A percentile compares a stretch with the other conserved stretches of the same genome.
These are phyloP conservation scores for Biancaea sappan DNA, from an alignment of 306 rosid species.

Conservation along the genomic window DNA sequence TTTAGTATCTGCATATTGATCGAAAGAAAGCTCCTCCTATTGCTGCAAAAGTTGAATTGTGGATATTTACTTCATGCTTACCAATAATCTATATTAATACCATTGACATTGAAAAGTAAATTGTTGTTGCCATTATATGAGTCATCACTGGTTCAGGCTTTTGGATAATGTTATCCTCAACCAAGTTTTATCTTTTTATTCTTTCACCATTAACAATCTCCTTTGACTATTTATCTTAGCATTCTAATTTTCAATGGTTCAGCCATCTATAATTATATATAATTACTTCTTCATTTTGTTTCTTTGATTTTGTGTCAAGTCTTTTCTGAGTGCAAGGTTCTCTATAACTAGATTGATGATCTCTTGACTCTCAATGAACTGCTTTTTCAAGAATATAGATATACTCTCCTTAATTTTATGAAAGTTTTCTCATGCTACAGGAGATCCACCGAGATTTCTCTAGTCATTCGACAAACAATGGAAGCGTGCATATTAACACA, in stretches of 20 bases:
- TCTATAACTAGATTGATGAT: constrained; percentile 1
- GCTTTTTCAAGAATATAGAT: not conserved
- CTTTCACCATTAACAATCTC: not conserved
- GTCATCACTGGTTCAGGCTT: not conserved
- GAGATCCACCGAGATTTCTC: constrained; percentile 91
- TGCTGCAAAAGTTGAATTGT: not conserved
- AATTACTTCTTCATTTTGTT: not conserved
- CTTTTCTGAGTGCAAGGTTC: constrained; percentile 16
- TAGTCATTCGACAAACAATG: constrained; percentile 91
- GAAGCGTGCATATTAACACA: constrained; percentile 84
- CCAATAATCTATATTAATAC: constrained; percentile 10
- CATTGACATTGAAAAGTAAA: not conserved
- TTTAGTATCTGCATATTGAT: not conserved
- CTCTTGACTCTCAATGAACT: not conserved
- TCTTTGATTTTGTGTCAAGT: constrained; percentile 19
- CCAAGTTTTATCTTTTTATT: not conserved
- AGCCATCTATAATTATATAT: not conserved
- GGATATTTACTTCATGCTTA: not conserved
- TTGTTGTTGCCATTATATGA: not conserved
- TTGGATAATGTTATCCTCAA: not conserved
- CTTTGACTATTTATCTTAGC: not conserved
- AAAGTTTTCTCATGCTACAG: constrained; percentile 47
- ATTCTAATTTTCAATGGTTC: not conserved
- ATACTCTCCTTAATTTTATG: constrained; percentile 10
- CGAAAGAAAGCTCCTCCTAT: not conserved